Evolutionary conservation across 352 stramenopile species (phyloP).

Genomic region (Plasmopara halstedii): DNA sequence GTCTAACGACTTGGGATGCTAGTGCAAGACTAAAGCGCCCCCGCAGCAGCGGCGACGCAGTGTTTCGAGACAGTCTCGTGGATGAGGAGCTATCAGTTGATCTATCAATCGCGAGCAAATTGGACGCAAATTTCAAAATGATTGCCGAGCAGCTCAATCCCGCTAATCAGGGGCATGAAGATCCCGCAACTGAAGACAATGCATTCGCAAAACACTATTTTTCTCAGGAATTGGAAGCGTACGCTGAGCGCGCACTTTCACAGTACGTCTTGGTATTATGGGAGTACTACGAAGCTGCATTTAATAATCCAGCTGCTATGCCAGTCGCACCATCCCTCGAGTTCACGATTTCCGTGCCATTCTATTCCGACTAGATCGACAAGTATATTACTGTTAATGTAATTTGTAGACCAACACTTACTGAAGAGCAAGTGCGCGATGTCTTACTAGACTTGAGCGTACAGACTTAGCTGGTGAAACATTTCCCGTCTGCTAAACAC

Average conservation of each 20-base stretch:
- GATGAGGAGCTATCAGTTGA: constrained; percentile 80
- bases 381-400: constrained; percentile 17
- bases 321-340: constrained; percentile 60
- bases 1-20: constrained; percentile 61
- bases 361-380: constrained; percentile 47
- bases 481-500: constrained; percentile 71
- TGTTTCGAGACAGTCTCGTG: constrained; percentile 69
- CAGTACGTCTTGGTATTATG: constrained; percentile 75
- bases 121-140: constrained; percentile 85
- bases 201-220: constrained; percentile 40
- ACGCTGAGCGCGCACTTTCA: constrained; percentile 57
- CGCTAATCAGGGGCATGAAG: constrained; percentile 1
- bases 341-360: constrained; percentile 72
- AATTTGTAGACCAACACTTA: constrained; percentile 16
- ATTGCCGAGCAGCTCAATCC: constrained; percentile 63
- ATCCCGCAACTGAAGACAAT: constrained; percentile 1
- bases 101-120: constrained; percentile 70
- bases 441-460: constrained; percentile 57
- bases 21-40: constrained; percentile 40
- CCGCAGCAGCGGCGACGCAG: constrained; percentile 29
- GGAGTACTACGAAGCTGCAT: constrained; percentile 76
- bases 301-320: constrained; percentile 39
- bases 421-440: constrained; percentile 10
- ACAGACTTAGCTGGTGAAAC: constrained; percentile 69
- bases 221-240: constrained; percentile 52